Evolutionary conservation across 805 yeast genomes (phyloP), one percentile per base, ranked within the genome.

Genomic region (Hanseniaspora vineae): DNA sequence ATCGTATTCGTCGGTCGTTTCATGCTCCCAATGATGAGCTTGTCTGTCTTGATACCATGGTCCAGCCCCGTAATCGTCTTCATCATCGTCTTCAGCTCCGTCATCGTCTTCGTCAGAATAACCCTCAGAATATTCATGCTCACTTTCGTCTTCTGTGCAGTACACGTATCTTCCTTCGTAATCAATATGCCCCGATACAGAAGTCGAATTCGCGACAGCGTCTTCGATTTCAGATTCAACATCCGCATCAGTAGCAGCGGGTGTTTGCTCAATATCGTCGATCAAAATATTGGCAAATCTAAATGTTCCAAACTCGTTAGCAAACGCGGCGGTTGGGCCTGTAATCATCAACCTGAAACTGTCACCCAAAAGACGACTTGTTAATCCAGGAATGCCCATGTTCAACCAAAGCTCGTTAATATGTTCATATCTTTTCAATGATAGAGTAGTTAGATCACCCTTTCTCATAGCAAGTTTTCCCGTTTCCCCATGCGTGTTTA

Each of bases 401-500:
- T 70, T 75, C 35, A 82, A 60, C 84, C 85, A 84, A 42, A 75
- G 59, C 44, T 71, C 71, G 54, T 75, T 80, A 52, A 83, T 62
- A 51, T 76, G 70, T 35, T 69, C 65, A 60, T 76, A 81, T 47
- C 94, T 70, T 20, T 65, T 67, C 15, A 64, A 52, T 55, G 73
- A 75, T 49, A 84, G 66, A 0, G 66, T 67, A 0, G 85, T 85
- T 32, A 70, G 55, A 47, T 72, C 76, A 43, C 80, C 83, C 15
- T 77, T 74, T 13, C 73, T 71, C 51, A 70, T 66, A 2, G 78
- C 69, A 17, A 73, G 73, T 10, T 69, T 67, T 32, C 83, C 83
- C 2, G 81, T 73, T 59, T 84, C 92, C 19, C 94, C 94, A 61
- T 83, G 88, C 5, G 70, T 68, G 47, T 85, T 82, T 58, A 84